Percentiles rank a stretch among this genome's conserved stretches.
Evolutionary conservation across 306 rosid species (phyloP).

Genomic region (Dicorynia guianensis): DNA sequence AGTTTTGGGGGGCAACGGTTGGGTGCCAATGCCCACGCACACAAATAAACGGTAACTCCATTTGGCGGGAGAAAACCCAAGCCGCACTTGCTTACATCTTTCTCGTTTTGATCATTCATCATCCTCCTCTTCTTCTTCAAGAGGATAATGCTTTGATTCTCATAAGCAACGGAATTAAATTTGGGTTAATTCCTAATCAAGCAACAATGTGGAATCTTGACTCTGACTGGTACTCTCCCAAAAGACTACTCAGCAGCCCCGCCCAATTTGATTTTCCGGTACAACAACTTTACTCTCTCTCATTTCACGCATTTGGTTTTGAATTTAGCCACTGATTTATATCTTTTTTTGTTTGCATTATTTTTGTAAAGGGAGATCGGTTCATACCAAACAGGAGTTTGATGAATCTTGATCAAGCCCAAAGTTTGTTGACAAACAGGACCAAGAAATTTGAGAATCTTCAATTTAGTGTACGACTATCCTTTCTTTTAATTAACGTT

Average conservation of each 20-base stretch:
- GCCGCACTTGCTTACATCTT: not conserved
- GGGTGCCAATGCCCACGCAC: not conserved
- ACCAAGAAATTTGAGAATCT: constrained; percentile 46
- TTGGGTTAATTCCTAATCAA: not conserved
- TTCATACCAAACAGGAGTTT: constrained; percentile 87
- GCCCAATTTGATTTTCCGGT: constrained; percentile 71
- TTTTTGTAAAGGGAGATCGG: constrained; percentile 69
- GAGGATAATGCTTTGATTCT: not conserved
- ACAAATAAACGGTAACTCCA: not conserved
- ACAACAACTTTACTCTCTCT: not conserved
- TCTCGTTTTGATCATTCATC: not conserved
- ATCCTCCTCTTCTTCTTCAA: constrained; percentile 16
- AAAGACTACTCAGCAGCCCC: constrained; percentile 61
- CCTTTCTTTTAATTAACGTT: not conserved
- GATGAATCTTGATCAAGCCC: constrained; percentile 98
- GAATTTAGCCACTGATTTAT: not conserved
- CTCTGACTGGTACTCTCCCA: constrained; percentile 77
- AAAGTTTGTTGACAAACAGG: constrained; percentile 67
- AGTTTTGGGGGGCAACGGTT: constrained; percentile 1
- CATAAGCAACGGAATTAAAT: not conserved
- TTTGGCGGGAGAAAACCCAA: constrained; percentile 54
- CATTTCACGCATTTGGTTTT: not conserved
- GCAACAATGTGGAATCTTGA: constrained; percentile 63
- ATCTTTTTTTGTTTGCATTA: not conserved
- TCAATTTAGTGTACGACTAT: constrained; percentile 49